Evolutionary conservation across 2,329 filamentous ascomycete species (phyloP).

Genomic region (Aspergillus niger): DNA sequence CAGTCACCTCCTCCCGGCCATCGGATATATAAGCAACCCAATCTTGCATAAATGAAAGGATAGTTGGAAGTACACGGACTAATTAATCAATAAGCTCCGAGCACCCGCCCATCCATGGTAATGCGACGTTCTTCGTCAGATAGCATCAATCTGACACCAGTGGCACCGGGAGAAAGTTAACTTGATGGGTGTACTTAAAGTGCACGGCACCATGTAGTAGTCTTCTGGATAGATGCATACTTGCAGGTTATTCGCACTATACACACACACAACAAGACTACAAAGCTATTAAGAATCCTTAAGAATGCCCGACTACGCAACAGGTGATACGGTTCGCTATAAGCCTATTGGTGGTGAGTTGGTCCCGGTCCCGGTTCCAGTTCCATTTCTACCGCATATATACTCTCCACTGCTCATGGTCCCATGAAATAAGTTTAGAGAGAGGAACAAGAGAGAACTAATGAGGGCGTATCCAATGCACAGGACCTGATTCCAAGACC

Average conservation of each 20-base stretch:
- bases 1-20: not conserved
- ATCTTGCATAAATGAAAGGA: not conserved
- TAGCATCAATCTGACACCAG: constrained; percentile 3
- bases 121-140: not conserved
- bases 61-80: not conserved
- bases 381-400: too few species aligned
- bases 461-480: too few species aligned
- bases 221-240: too few species aligned
- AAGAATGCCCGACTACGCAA: not conserved
- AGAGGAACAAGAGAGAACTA: too few species aligned
- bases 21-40: not conserved
- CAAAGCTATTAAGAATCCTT: too few species aligned
- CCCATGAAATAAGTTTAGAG: too few species aligned
- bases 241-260: not conserved
- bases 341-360: not conserved
- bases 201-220: too few species aligned
- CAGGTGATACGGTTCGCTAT: not conserved
- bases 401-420: not conserved
- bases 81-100: not conserved
- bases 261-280: not conserved
- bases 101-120: not conserved
- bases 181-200: not conserved
- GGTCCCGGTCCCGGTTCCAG: not conserved
- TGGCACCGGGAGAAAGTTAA: not conserved
- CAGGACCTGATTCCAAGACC: constrained; percentile 44